phyloP scores from a whole-genome alignment of 2,329 filamentous ascomycete species.

The Neophaeococcomyces mojaviensis region DNA sequence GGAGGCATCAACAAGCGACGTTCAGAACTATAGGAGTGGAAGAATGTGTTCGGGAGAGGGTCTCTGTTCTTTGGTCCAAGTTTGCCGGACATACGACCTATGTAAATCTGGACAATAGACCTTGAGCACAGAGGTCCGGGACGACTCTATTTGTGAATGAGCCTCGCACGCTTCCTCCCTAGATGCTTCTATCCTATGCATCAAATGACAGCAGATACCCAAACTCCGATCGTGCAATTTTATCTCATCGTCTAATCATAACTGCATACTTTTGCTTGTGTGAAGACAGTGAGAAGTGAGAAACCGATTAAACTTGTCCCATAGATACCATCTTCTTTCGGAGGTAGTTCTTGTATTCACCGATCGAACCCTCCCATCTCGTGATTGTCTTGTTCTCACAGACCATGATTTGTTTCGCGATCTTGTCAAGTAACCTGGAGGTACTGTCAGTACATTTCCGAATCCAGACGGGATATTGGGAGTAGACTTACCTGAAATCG shows the following conservation, averaged over 20 bases:
- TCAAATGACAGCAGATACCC: background rate
- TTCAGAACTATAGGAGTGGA: background rate
- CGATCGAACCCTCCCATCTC: constrained; percentile 81
- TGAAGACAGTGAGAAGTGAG: background rate
- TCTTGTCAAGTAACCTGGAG: constrained; percentile 87
- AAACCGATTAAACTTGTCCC: constrained; percentile 64
- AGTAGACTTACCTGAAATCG: constrained; percentile 84
- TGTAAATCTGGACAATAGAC: background rate
- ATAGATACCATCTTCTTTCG: constrained; percentile 95
- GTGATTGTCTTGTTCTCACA: constrained; percentile 96
- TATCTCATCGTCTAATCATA: background rate
- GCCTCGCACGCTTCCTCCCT: background rate
- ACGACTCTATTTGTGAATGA: background rate
- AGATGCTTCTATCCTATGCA: background rate
- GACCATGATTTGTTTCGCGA: constrained; percentile 98
- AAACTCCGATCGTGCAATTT: constrained; percentile 3
- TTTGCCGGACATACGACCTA: background rate
- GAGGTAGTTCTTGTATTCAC: constrained; percentile 95
- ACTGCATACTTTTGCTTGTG: background rate
- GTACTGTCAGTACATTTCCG: constrained; percentile 12
- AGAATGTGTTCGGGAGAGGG: no score
- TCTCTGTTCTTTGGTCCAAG: background rate
- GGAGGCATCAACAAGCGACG: no score
- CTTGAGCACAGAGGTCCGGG: background rate
- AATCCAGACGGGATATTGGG: background rate